Evolutionary conservation across 2,329 filamentous ascomycete species (phyloP), one percentile per base, ranked within the genome.

Genomic region (Sporothrix brasiliensis): DNA sequence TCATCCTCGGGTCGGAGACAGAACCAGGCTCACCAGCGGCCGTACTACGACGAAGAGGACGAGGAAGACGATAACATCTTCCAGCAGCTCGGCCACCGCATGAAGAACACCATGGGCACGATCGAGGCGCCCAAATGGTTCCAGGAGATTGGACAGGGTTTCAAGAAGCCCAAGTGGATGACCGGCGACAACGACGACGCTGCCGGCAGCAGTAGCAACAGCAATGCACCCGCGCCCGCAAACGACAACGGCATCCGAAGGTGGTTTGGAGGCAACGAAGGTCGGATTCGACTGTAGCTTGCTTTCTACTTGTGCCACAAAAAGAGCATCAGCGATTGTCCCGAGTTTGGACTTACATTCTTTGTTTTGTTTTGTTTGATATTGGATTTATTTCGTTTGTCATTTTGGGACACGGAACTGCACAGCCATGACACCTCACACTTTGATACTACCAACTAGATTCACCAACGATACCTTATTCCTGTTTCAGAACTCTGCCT

Each of bases 31-130:
- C 50, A 53, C 11, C 44, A 30, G 13, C 49, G 30, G 21, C 34
- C 49, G 6, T 49, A 27, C n/a, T 49, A 52, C 41, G 66, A 27
- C 58, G 76, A 47, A 61, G 79, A 39, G 74, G 79, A 50, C 0
- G 85, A 86, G 9, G 86, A 92, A 44, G 89, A 93, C 16, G 92
- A 93, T 69, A 92, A 90, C 74, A 92, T 97, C 79, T 93, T 98
- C 77, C 87, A 92, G 74, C 90, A 91, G 47, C 88, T 98, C 72
- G 89, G 92, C 0, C 92, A 96, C 77, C 86, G 94, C 49, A 89
- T 99, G 75, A 92, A 90, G 80, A 99, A 99, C 77, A 98, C 95
- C 0, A 88, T 98, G 68, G 94, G 98, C 72, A 91, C 89, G 0
- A 86, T 93, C 1, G 91, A 93, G 68, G 86, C 90, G 41, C 94